These are phyloP conservation scores for Quercus agrifolia DNA, from an alignment of 306 rosid species.

Conservation along the genomic window DNA sequence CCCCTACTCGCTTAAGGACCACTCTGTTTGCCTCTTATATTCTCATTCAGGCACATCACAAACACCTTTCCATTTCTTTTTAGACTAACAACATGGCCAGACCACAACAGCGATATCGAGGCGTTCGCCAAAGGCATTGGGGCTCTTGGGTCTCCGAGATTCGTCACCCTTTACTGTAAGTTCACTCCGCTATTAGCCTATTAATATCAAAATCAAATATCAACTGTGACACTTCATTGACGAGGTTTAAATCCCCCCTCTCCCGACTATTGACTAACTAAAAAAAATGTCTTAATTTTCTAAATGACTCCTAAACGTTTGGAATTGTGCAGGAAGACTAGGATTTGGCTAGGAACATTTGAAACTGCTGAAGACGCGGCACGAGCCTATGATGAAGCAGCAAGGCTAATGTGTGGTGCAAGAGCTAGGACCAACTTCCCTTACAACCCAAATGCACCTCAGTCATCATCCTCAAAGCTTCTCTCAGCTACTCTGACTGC, in stretches of 20 bases:
- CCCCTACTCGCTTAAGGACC: conserved; percentile 8
- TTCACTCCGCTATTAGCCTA: background rate
- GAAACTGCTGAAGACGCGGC: conserved; percentile 98
- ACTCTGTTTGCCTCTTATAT: background rate
- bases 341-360: conserved; percentile 94
- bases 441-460: conserved; percentile 64
- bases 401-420: conserved; percentile 87
- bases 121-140: conserved; percentile 99
- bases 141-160: conserved; percentile 99
- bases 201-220: no score
- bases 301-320: conserved; percentile 1
- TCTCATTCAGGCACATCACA: conserved; percentile 30
- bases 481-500: conserved; percentile 89
- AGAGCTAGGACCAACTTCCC: conserved; percentile 91
- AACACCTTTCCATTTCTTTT: conserved; percentile 35
- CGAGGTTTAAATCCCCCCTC: no score
- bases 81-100: conserved; percentile 69
- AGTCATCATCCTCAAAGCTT: conserved; percentile 76
- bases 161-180: conserved; percentile 95
- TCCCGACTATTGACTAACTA: no score
- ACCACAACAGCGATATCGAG: conserved; percentile 91
- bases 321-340: conserved; percentile 64
- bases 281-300: background rate
- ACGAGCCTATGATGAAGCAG: conserved; percentile 88
- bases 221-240: no score